phyloP scores from a whole-genome alignment of 768 basidiomycete genomes.

The Pilatotrama ljubarskyi region DNA sequence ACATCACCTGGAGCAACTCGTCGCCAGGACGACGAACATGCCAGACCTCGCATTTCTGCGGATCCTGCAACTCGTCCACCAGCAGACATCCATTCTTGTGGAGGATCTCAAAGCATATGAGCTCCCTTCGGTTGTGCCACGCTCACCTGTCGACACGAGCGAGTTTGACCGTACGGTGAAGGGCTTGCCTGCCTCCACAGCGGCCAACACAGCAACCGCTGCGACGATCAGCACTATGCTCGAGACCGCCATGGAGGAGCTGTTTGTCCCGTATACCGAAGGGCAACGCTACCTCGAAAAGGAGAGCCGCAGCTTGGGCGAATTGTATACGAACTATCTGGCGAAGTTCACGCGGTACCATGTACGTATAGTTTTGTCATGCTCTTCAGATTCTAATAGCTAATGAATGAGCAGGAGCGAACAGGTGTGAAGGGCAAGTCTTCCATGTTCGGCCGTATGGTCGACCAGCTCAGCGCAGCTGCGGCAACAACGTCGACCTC shows the following conservation, averaged over 20 bases:
- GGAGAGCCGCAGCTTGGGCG: slow-evolving; percentile 80
- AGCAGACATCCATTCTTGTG: slow-evolving; percentile 73
- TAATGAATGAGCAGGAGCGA: slow-evolving; percentile 45
- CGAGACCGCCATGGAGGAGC: slow-evolving; percentile 94
- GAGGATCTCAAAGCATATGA: slow-evolving; percentile 94
- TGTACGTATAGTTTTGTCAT: slow-evolving; percentile 45
- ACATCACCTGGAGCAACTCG: slow-evolving; percentile 89
- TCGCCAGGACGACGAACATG: slow-evolving; percentile 70
- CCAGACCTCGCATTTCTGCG: slow-evolving; percentile 92
- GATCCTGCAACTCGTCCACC: slow-evolving; percentile 83
- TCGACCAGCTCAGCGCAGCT: slow-evolving; percentile 81
- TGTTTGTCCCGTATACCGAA: slow-evolving; percentile 93
- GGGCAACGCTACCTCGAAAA: slow-evolving; percentile 89
- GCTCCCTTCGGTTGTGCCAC: slow-evolving; percentile 63
- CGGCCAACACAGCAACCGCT: slow-evolving; percentile 47
- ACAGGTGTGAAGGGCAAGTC: slow-evolving; percentile 65
- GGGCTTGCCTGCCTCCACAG: slow-evolving; percentile 41
- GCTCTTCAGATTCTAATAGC: not conserved
- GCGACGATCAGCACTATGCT: slow-evolving; percentile 80
- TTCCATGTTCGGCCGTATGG: slow-evolving; percentile 88
- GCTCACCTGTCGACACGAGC: slow-evolving; percentile 61
- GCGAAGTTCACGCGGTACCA: slow-evolving; percentile 84
- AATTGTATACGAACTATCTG: slow-evolving; percentile 75
- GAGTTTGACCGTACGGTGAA: slow-evolving; percentile 61
- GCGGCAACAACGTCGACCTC: slow-evolving; percentile 63